Evolutionary conservation across 257 asterid genomes (phyloP).

Genomic region (Solanum pimpinellifolium): DNA sequence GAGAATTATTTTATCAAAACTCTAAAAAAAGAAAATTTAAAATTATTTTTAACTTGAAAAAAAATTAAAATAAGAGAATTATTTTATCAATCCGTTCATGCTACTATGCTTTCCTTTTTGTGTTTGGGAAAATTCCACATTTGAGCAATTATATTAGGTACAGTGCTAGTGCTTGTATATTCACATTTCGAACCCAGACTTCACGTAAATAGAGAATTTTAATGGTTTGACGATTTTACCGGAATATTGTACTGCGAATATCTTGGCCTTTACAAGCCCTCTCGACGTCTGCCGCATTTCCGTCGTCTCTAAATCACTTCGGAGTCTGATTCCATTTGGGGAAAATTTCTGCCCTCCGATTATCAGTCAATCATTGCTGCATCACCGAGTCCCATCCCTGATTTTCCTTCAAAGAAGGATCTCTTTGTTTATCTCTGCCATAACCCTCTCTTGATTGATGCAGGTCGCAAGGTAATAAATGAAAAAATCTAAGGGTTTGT

Average conservation of each 20-base stretch:
- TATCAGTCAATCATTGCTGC: background rate
- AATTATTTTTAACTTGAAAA: too few relatives aligned
- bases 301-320: background rate
- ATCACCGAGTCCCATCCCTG: background rate
- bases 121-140: background rate
- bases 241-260: background rate
- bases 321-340: background rate
- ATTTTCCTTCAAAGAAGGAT: background rate
- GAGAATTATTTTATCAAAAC: background rate
- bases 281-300: background rate
- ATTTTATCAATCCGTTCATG: background rate
- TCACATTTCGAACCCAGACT: background rate
- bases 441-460: background rate
- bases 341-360: background rate
- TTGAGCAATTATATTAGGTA: background rate
- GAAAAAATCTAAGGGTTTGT: background rate
- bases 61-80: background rate
- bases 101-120: too few relatives aligned
- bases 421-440: background rate
- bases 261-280: background rate
- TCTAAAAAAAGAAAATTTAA: too few relatives aligned
- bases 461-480: background rate
- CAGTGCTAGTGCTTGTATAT: background rate
- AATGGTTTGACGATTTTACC: background rate
- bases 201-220: background rate